Evolutionary conservation across 352 stramenopile species (phyloP).

Genomic region (Globisporangium okanoganense): DNA sequence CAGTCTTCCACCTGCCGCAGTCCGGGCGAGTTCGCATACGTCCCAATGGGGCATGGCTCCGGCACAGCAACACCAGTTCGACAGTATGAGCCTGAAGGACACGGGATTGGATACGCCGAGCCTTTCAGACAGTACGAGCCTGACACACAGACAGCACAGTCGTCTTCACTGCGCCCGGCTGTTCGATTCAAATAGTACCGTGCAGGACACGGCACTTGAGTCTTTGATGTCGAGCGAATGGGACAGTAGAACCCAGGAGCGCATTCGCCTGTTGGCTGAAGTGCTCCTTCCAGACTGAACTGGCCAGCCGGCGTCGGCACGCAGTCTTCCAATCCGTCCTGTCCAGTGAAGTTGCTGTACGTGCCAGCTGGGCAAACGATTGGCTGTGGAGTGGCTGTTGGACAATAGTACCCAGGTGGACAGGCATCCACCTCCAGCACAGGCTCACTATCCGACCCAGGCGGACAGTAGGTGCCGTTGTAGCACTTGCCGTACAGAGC

Average conservation of each 20-base stretch:
- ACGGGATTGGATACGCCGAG: conserved; percentile 57
- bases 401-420: conserved; percentile 80
- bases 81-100: conserved; percentile 85
- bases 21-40: conserved; percentile 77
- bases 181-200: conserved; percentile 74
- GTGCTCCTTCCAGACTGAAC: conserved; percentile 58
- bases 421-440: conserved; percentile 67
- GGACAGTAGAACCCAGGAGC: conserved; percentile 86
- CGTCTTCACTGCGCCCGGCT: conserved; percentile 54
- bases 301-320: conserved; percentile 66
- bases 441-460: conserved; percentile 64
- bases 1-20: conserved; percentile 85
- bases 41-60: conserved; percentile 88
- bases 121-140: conserved; percentile 65
- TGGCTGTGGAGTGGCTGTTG: conserved; percentile 52
- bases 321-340: conserved; percentile 70
- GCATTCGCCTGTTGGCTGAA: conserved; percentile 57
- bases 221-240: conserved; percentile 52
- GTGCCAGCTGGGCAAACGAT: conserved; percentile 81
- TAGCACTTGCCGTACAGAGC: conserved; percentile 78
- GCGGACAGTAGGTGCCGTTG: conserved; percentile 84
- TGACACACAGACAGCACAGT: conserved; percentile 71
- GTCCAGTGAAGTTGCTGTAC: conserved; percentile 79
- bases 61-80: conserved; percentile 70
- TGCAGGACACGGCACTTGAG: conserved; percentile 70